phyloP scores from a whole-genome alignment of 169 alveolate species.

The Cardiosporidium cionae region DNA sequence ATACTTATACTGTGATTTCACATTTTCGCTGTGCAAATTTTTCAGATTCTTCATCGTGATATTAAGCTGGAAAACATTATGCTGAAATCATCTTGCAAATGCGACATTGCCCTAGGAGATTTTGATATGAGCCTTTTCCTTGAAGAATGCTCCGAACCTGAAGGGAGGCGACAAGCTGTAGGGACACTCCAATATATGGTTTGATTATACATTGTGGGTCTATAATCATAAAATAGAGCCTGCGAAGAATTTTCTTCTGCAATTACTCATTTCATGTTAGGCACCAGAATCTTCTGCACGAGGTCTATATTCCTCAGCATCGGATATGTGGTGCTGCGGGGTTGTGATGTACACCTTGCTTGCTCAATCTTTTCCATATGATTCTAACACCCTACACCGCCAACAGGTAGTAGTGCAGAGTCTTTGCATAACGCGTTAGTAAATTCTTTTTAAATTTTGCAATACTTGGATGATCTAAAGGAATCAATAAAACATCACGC shows the following conservation, averaged over 20 bases:
- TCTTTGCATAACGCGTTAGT: too few relatives aligned
- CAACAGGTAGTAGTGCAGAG: too few relatives aligned
- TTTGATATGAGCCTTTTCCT: background rate
- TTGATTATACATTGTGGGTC: background rate
- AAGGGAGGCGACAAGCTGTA: background rate
- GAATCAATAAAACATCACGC: too few relatives aligned
- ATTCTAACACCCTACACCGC: too few relatives aligned
- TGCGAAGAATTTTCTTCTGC: background rate
- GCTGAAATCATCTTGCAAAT: too few relatives aligned
- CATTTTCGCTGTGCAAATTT: too few relatives aligned
- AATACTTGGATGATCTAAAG: too few relatives aligned
- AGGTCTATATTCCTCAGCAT: background rate
- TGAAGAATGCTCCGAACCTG: background rate
- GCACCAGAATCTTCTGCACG: background rate
- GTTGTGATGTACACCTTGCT: background rate
- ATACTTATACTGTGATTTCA: too few relatives aligned
- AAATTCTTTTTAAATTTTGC: too few relatives aligned
- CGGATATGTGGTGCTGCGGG: background rate
- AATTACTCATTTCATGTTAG: background rate
- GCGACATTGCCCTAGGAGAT: background rate
- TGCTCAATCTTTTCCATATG: too few relatives aligned
- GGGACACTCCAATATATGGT: background rate
- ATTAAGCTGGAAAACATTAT: background rate
- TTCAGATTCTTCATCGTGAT: background rate
- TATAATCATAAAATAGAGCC: background rate